These are phyloP conservation scores for fission yeast (Schizosaccharomyces pombe) DNA, from an alignment of 805 yeast genomes.

Conservation along the genomic window ASM294v3 CU329670.1:5255001-5255500, in stretches of 20 bases:
- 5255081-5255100: neutral
- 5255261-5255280: neutral
- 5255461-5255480: too few species aligned
- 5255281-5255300: too few species aligned
- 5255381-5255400: too few species aligned
- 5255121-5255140: neutral
- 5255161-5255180: neutral
- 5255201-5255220: neutral
- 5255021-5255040: neutral
- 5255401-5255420: too few species aligned
- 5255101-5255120: neutral
- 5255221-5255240: neutral
- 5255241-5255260: neutral
- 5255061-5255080: neutral
- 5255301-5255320: too few species aligned
- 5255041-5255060: neutral
- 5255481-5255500: too few species aligned
- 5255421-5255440: too few species aligned
- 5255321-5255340: too few species aligned
- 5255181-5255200: neutral
- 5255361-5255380: too few species aligned
- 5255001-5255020: neutral
- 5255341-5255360: too few species aligned
- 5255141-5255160: neutral
- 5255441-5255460: too few species aligned